These are phyloP conservation scores for Rhodotorula sp. DNA, from an alignment of 1,284 basidiomycete genomes.

Conservation along the genomic window DNA sequence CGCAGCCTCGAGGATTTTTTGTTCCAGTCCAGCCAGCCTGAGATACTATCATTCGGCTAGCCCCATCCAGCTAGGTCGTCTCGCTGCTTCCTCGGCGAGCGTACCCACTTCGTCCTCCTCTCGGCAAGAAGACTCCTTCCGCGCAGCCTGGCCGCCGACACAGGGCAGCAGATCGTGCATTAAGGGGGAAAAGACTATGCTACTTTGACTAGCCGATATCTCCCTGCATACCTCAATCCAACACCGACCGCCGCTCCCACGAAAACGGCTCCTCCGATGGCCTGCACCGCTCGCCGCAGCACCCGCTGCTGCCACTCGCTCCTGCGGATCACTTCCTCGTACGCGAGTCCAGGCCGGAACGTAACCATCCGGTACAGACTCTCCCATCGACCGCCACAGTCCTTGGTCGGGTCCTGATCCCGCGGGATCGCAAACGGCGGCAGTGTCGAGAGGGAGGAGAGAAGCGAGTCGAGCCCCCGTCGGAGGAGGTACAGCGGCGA, in stretches of 20 bases:
- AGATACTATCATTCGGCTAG: too few species aligned
- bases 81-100: too few species aligned
- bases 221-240: background rate
- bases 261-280: background rate
- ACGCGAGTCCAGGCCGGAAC: constrained; percentile 89
- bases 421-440: constrained; percentile 29
- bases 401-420: constrained; percentile 5
- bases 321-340: constrained; percentile 67
- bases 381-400: constrained; percentile 61
- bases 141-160: too few species aligned
- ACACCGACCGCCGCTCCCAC: background rate
- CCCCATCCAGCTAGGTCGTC: too few species aligned
- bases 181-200: background rate
- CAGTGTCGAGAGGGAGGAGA: constrained; percentile 52
- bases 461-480: constrained; percentile 67
- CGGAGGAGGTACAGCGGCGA: constrained; percentile 75
- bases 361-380: constrained; percentile 96
- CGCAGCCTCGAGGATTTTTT: too few species aligned
- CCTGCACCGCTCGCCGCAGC: constrained; percentile 17
- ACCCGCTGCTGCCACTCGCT: constrained; percentile 58
- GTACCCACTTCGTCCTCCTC: too few species aligned
- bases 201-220: constrained; percentile 4
- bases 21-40: too few species aligned
- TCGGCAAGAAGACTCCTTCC: too few species aligned
- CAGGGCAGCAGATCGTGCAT: background rate